phyloP scores from a whole-genome alignment of 2,329 filamentous ascomycete genomes.

The Chaetomium sp. region DNA sequence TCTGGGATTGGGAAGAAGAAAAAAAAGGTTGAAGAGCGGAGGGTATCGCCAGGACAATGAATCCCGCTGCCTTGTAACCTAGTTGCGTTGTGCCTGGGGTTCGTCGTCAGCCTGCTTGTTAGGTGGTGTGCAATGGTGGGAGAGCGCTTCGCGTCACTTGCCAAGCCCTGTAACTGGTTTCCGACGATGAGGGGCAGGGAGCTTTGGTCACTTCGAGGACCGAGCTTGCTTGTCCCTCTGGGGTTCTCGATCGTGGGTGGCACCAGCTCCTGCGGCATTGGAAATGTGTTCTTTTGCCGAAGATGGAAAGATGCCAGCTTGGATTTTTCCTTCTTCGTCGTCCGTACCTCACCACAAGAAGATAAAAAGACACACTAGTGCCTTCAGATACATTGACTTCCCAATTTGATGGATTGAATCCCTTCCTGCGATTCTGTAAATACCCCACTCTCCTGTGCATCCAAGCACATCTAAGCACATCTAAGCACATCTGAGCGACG shows the following conservation, averaged over 20 bases:
- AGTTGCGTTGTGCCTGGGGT: background rate
- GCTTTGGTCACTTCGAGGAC: conserved; percentile 35
- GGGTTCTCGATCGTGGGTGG: conserved; percentile 29
- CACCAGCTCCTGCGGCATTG: conserved; percentile 23
- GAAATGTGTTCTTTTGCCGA: conserved; percentile 40
- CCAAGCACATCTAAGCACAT: background rate
- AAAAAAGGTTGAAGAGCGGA: too few species aligned
- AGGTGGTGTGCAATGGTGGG: background rate
- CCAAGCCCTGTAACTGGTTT: background rate
- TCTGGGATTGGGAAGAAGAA: background rate
- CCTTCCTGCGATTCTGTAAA: conserved; percentile 5
- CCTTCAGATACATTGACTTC: background rate
- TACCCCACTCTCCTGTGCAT: conserved; percentile 1
- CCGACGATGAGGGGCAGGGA: conserved; percentile 23
- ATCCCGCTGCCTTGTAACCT: conserved; percentile 8
- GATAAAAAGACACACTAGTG: conserved; percentile 14
- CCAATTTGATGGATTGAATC: conserved; percentile 18
- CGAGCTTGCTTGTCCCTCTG: conserved; percentile 31
- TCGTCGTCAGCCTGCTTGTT: background rate
- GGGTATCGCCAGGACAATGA: background rate
- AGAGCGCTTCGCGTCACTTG: conserved; percentile 15
- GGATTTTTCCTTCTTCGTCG: conserved; percentile 21
- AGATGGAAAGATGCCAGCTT: conserved; percentile 38
- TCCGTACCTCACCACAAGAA: background rate
- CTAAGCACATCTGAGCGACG: background rate